phyloP scores from a whole-genome alignment of 2,329 filamentous ascomycete species.

The Calonectria naviculata region DNA sequence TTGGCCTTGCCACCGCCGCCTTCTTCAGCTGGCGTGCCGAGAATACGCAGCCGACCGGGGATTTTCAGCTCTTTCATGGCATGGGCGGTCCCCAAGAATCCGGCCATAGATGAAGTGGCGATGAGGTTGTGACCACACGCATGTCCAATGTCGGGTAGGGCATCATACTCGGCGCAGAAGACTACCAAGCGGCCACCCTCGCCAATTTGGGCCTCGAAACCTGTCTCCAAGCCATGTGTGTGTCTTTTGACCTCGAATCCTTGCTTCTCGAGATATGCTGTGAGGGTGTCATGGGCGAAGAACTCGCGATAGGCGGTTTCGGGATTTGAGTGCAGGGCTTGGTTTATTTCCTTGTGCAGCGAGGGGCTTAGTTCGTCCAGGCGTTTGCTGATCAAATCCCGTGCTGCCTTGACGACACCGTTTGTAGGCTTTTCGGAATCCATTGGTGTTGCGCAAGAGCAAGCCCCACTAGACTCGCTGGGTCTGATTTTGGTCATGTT shows the following conservation, averaged over 20 bases:
- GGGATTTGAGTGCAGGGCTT: slow-evolving; percentile 18
- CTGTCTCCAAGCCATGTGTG: slow-evolving; percentile 22
- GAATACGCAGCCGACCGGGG: slow-evolving; percentile 45
- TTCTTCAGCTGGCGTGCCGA: slow-evolving; percentile 66
- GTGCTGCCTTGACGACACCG: neutral
- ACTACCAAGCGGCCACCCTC: slow-evolving; percentile 17
- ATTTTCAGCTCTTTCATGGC: slow-evolving; percentile 50
- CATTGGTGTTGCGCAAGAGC: neutral
- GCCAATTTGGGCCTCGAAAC: slow-evolving; percentile 27
- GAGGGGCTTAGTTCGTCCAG: slow-evolving; percentile 4
- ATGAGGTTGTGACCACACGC: slow-evolving; percentile 66
- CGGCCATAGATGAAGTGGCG: slow-evolving; percentile 59
- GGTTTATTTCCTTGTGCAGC: slow-evolving; percentile 11
- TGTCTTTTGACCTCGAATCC: slow-evolving; percentile 22
- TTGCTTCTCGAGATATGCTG: slow-evolving; percentile 14
- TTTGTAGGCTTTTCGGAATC: neutral
- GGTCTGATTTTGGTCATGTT: neutral
- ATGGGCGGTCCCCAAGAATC: slow-evolving; percentile 55
- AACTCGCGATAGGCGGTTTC: slow-evolving; percentile 26
- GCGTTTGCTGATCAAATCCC: neutral
- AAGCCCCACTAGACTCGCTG: neutral
- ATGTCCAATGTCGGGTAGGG: slow-evolving; percentile 27
- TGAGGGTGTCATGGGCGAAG: slow-evolving; percentile 19
- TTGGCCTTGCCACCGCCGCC: slow-evolving; percentile 61
- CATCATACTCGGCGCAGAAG: slow-evolving; percentile 30